These are phyloP conservation scores for Exophiala calicioides DNA, from an alignment of 2,329 filamentous ascomycete genomes.

Conservation along the genomic window DNA sequence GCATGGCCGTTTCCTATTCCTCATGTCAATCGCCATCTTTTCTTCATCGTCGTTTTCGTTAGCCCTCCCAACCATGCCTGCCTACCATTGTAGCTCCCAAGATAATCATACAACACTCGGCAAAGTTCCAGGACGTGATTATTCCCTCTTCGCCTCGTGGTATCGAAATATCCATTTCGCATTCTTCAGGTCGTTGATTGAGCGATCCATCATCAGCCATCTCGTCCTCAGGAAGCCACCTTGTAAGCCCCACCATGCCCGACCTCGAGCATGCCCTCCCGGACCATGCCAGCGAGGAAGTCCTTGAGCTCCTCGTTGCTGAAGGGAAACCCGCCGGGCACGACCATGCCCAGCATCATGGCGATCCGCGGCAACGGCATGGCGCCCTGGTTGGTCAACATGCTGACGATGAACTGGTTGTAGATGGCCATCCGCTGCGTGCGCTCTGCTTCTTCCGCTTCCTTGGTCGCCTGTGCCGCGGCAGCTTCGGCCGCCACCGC, in stretches of 20 bases:
- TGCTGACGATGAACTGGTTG: slow-evolving; percentile 88
- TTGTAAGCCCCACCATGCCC: slow-evolving; percentile 68
- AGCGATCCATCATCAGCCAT: slow-evolving; percentile 5
- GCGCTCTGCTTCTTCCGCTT: slow-evolving; percentile 58
- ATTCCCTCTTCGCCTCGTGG: too few relatives aligned
- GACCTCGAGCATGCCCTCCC: slow-evolving; percentile 68
- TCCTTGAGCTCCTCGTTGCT: slow-evolving; percentile 83
- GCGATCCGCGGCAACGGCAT: slow-evolving; percentile 81
- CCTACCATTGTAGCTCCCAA: too few relatives aligned
- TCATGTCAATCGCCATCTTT: too few relatives aligned
- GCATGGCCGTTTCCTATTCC: too few relatives aligned
- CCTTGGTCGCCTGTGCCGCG: slow-evolving; percentile 44
- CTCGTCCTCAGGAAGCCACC: slow-evolving; percentile 24
- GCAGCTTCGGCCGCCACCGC: slow-evolving; percentile 45
- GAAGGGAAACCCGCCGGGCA: slow-evolving; percentile 85
- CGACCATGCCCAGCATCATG: slow-evolving; percentile 94
- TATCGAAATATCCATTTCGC: too few relatives aligned
- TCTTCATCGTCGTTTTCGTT: too few relatives aligned
- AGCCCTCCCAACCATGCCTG: too few relatives aligned
- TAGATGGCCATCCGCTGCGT: slow-evolving; percentile 73
- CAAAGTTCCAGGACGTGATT: too few relatives aligned
- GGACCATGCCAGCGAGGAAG: slow-evolving; percentile 78
- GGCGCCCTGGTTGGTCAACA: slow-evolving; percentile 88
- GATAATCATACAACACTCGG: too few relatives aligned
- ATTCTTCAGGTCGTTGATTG: slow-evolving; percentile 53